Evolutionary conservation across 345 rosid species (phyloP).

Genomic region (Corymbia maculata): DNA sequence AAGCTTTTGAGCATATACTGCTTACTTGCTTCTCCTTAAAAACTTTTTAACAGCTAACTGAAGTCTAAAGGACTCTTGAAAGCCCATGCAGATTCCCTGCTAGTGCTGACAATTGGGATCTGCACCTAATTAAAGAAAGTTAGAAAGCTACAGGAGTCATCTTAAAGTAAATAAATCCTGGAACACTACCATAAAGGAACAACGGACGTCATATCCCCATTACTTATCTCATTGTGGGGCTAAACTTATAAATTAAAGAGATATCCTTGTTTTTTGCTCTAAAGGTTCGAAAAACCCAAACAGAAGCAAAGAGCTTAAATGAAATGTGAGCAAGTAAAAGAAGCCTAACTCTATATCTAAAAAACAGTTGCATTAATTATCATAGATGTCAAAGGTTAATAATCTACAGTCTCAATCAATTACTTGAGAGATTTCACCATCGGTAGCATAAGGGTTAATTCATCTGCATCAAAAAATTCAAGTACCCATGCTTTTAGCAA

Average conservation of each 20-base stretch:
- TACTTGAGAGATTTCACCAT: not conserved
- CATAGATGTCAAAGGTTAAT: not conserved
- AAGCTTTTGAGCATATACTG: not conserved
- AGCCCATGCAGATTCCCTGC: not conserved
- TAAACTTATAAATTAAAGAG: not conserved
- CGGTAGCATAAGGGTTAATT: not conserved
- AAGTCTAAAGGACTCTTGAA: not conserved
- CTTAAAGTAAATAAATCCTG: not conserved
- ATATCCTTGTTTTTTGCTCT: not conserved
- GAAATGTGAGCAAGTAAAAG: not conserved
- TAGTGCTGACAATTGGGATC: not conserved
- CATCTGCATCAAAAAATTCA: not conserved
- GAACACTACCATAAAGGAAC: not conserved
- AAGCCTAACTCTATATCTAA: not conserved
- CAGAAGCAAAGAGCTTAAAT: not conserved
- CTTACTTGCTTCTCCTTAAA: not conserved
- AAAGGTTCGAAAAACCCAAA: not conserved
- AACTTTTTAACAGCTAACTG: not conserved
- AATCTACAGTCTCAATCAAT: not conserved
- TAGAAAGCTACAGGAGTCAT: not conserved
- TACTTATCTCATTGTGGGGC: not conserved
- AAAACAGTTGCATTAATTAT: not conserved
- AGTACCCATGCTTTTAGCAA: not conserved
- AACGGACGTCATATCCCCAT: not conserved
- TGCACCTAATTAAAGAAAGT: not conserved